phyloP scores from a whole-genome alignment of 345 rosid genomes.

The Arabidopsis suecica region DNA sequence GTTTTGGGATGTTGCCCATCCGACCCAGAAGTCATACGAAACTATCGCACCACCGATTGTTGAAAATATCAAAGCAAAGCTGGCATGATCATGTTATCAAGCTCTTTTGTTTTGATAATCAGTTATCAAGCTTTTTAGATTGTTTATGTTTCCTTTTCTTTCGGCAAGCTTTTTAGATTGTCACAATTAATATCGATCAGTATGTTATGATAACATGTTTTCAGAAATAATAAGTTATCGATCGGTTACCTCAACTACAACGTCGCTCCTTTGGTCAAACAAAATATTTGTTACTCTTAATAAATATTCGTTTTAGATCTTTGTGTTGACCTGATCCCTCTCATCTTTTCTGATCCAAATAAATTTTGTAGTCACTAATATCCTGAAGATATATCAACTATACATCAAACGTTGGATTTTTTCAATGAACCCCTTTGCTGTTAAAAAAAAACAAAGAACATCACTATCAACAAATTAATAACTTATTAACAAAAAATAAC shows the following conservation, averaged over 20 bases:
- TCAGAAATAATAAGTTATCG: background rate
- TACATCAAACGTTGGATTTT: background rate
- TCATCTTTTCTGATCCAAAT: background rate
- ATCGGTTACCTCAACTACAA: background rate
- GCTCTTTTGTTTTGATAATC: background rate
- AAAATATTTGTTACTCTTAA: background rate
- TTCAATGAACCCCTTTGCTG: background rate
- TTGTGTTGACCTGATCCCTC: conserved; percentile 11
- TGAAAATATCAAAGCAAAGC: conserved; percentile 30
- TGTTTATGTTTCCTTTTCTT: background rate
- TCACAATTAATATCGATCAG: background rate
- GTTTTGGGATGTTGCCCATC: conserved; percentile 48
- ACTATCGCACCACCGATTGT: conserved; percentile 34
- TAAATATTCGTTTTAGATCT: background rate
- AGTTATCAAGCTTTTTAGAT: background rate
- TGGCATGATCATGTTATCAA: conserved; percentile 29
- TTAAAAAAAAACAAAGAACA: background rate
- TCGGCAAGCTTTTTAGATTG: background rate
- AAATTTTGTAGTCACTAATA: background rate
- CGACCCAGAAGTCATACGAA: conserved; percentile 37
- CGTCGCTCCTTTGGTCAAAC: background rate
- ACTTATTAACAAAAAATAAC: no score
- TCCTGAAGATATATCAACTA: background rate
- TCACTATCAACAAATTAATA: conserved; percentile 13
- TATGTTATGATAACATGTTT: background rate